Evolutionary conservation across 2,329 filamentous ascomycete species (phyloP).

Genomic region (Aureobasidium lini): DNA sequence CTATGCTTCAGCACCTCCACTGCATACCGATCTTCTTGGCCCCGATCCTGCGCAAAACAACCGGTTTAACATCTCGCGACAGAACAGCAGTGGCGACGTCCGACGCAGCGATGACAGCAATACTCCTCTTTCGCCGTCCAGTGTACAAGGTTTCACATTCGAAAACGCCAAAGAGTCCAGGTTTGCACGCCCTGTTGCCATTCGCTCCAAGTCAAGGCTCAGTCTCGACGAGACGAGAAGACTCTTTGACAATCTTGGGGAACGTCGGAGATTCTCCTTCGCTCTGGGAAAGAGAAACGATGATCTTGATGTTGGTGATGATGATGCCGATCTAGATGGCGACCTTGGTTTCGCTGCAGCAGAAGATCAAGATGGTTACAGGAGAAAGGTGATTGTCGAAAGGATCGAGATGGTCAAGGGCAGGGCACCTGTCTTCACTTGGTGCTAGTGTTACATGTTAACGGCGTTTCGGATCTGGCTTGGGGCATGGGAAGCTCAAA

Average conservation of each 20-base stretch:
- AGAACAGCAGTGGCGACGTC: conserved; percentile 37
- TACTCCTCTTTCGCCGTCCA: conserved; percentile 28
- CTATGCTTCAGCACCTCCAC: conserved; percentile 48
- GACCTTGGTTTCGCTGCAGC: conserved; percentile 92
- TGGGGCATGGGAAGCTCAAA: neutral
- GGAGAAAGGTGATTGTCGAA: conserved; percentile 94
- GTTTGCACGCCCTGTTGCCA: conserved; percentile 18
- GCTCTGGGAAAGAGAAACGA: conserved; percentile 25
- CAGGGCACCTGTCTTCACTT: conserved; percentile 92
- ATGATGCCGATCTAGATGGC: conserved; percentile 62
- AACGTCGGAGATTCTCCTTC: conserved; percentile 18
- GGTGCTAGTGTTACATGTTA: conserved; percentile 57
- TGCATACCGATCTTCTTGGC: conserved; percentile 60
- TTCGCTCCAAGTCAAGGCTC: conserved; percentile 29
- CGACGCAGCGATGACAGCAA: conserved; percentile 17
- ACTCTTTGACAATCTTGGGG: conserved; percentile 22
- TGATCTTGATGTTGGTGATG: conserved; percentile 39
- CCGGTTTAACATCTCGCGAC: conserved; percentile 41
- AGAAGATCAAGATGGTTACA: conserved; percentile 84
- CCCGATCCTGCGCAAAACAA: conserved; percentile 28
- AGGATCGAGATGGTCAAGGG: conserved; percentile 91
- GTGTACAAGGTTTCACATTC: conserved; percentile 25
- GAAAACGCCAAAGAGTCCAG: conserved; percentile 16
- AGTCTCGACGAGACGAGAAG: conserved; percentile 35
- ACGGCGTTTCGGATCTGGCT: neutral